A percentile compares a stretch with the other conserved stretches of the same genome.
These are phyloP conservation scores for Colletotrichum musae DNA, from an alignment of 2,329 filamentous ascomycete genomes.

Conservation along the genomic window DNA sequence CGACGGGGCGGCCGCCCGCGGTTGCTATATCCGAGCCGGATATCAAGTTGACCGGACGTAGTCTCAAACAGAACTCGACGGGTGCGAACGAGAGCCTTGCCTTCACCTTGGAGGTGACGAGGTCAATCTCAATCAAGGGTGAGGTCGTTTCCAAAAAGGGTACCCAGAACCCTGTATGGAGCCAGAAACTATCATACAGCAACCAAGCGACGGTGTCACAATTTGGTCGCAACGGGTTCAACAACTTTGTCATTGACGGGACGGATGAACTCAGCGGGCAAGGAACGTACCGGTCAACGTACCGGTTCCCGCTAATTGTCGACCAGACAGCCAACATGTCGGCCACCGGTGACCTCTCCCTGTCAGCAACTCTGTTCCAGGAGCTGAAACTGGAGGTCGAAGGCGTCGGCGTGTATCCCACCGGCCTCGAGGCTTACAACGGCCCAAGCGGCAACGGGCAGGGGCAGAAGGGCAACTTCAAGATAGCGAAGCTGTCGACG, in stretches of 20 bases:
- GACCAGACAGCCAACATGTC: slow-evolving; percentile 64
- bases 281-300: slow-evolving; percentile 55
- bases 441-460: slow-evolving; percentile 44
- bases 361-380: slow-evolving; percentile 60
- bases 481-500: slow-evolving; percentile 58
- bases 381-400: slow-evolving; percentile 54
- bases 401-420: slow-evolving; percentile 66
- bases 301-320: slow-evolving; percentile 73
- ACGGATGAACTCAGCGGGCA: slow-evolving; percentile 45
- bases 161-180: slow-evolving; percentile 63
- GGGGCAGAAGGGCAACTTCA: slow-evolving; percentile 27
- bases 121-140: slow-evolving; percentile 68
- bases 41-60: slow-evolving; percentile 64
- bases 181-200: slow-evolving; percentile 68
- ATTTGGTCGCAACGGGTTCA: slow-evolving; percentile 45
- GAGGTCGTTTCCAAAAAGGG: slow-evolving; percentile 64
- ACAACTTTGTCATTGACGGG: slow-evolving; percentile 50
- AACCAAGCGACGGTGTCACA: slow-evolving; percentile 61
- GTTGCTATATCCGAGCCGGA: slow-evolving; percentile 54
- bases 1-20: slow-evolving; percentile 61
- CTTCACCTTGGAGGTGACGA: slow-evolving; percentile 70
- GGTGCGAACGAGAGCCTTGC: slow-evolving; percentile 72
- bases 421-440: slow-evolving; percentile 71
- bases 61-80: slow-evolving; percentile 59
- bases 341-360: slow-evolving; percentile 60